Evolutionary conservation across 257 asterid genomes (phyloP), one percentile per base, ranked within the genome.

Genomic region (Nicotiana tabacum): DNA sequence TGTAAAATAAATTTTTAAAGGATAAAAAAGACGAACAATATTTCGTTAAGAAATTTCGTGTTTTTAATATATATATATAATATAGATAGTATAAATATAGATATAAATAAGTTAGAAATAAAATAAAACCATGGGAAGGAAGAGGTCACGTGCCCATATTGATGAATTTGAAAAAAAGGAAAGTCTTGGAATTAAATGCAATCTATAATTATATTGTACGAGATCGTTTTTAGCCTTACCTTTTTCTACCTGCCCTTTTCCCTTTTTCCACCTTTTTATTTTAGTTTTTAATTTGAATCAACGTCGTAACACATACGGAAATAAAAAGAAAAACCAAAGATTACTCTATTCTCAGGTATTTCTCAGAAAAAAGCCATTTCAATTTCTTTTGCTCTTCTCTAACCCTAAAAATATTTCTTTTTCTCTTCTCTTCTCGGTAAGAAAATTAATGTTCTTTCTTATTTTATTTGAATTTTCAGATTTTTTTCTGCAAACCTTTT

Each of bases 321-420:
- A 69, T 39, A 1, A 43, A 21, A 70, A 5, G 9, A 13, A 66
- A 68, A 43, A 43, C 51, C 32, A 39, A 2, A 70, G 3, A 21
- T 70, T 70, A 70, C 11, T 62, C 11, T 9, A 9, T 62, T 62
- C 68, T 21, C 17, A 62, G 35, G 3, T 62, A 62, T 62, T 61
- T 24, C 33, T 24, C n/a, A 8, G 21, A 8, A 37, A 68, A 10
- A 24, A 4, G 15, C 66, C 32, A 24, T 62, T 62, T 37, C 66
- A 6, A 21, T 60, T 60, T 60, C 66, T 60, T 60, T 60, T 60
- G 10, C 66, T 18, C 30, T 60, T n/a, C 66, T 60, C 30, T 69
- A 69, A 72, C 78, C 78, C 78, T 46, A 72, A 72, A n/a, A 4
- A 72, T 43, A 72, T 43, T 43, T 72, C 30, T 30, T 72, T 43